Conservation (phyloP, 2,329 filamentous ascomycete species). For the Lasiodiplodia theobromae region DNA sequence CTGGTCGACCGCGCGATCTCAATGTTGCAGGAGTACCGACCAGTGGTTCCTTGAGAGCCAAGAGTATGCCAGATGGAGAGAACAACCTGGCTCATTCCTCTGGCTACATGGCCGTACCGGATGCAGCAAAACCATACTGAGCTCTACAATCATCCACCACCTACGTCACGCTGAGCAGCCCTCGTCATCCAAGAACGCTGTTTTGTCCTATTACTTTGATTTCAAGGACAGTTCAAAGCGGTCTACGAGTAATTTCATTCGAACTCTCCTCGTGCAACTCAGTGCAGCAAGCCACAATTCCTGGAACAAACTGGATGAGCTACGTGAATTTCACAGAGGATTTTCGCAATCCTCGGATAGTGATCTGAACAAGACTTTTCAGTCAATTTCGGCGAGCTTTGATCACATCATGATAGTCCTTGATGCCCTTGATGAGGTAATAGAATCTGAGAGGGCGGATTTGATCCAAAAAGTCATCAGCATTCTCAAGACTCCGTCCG, state of each 20-base stretch:
- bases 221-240: neutral
- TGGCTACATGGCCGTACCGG: neutral
- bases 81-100: neutral
- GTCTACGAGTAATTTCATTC: neutral
- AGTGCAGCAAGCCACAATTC: too few species aligned
- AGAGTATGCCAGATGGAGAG: neutral
- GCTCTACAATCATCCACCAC: neutral
- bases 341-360: too few species aligned
- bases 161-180: neutral
- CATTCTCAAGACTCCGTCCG: neutral
- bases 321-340: too few species aligned
- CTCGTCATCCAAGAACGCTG: neutral
- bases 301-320: too few species aligned
- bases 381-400: too few species aligned
- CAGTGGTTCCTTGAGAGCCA: neutral
- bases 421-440: too few species aligned
- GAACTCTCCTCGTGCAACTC: too few species aligned
- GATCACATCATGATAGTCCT: too few species aligned
- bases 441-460: neutral
- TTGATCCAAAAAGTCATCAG: neutral
- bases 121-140: neutral
- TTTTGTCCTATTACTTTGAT: neutral
- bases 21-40: neutral
- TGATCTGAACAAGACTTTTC: too few species aligned
- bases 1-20: neutral